These are phyloP conservation scores for Penicillium sp. DNA, from an alignment of 2,329 filamentous ascomycete species.

Conservation along the genomic window DNA sequence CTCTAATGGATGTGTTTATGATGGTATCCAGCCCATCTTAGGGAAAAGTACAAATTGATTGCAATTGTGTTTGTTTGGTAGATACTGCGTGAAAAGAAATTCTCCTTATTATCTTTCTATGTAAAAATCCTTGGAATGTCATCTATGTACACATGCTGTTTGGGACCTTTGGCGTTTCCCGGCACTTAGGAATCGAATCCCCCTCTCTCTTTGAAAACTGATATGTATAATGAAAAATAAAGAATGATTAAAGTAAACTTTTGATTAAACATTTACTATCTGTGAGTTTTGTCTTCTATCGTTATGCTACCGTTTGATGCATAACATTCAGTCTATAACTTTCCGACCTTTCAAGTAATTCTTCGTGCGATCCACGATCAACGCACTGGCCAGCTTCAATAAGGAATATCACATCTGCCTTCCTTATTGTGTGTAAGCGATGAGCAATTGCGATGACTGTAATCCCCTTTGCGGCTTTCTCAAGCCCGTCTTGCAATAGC, in stretches of 20 bases:
- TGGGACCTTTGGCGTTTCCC: no score
- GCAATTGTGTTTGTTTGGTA: no score
- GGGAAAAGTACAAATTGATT: no score
- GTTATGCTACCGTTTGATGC: conserved; percentile 43
- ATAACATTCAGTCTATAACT: conserved; percentile 49
- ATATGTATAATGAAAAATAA: no score
- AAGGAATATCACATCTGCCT: conserved; percentile 76
- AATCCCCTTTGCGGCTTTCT: conserved; percentile 26
- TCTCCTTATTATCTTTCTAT: no score
- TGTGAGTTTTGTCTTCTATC: not conserved
- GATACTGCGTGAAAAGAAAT: no score
- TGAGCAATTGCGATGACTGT: conserved; percentile 42
- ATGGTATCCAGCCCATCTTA: no score
- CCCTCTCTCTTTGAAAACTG: no score
- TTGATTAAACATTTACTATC: not conserved
- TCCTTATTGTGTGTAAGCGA: conserved; percentile 38
- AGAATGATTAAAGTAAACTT: not conserved
- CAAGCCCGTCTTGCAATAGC: conserved; percentile 42
- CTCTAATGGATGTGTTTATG: no score
- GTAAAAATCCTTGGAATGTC: no score
- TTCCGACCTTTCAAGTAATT: conserved; percentile 47
- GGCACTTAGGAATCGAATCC: no score
- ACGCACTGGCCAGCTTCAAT: conserved; percentile 48
- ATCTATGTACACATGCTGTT: no score
- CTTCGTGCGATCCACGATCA: conserved; percentile 47